Conservation (phyloP, 345 rosid species). For the Syzygium grande region DNA sequence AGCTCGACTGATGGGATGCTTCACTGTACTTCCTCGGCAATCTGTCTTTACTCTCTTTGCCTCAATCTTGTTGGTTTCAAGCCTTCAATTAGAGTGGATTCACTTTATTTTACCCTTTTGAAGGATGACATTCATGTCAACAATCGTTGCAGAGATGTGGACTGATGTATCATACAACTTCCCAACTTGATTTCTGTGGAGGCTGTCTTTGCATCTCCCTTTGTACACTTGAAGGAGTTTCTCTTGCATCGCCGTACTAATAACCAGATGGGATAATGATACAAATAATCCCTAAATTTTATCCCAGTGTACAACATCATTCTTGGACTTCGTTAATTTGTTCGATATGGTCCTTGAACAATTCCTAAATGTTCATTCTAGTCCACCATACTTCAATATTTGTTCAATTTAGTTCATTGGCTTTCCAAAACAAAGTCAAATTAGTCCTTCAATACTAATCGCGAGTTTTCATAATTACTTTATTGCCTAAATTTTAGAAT, state of each 20-base stretch:
- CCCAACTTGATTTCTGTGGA: not conserved
- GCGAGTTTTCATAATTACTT: not conserved
- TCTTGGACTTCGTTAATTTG: not conserved
- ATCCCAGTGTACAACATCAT: not conserved
- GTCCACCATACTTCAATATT: not conserved
- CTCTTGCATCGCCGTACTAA: not conserved
- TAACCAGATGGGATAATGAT: not conserved
- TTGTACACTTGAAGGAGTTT: not conserved
- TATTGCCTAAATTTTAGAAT: not conserved
- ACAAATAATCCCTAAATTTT: not conserved
- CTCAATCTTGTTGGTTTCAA: not conserved
- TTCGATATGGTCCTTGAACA: fast-evolving
- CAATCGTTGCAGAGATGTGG: not conserved
- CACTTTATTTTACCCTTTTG: not conserved
- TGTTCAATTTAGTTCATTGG: not conserved
- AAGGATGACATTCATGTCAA: not conserved
- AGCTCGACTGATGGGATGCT: not conserved
- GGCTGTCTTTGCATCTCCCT: not conserved
- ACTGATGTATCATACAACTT: not conserved
- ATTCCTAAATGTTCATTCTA: not conserved
- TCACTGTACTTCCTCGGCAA: not conserved
- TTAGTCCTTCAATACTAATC: not conserved
- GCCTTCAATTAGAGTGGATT: not conserved
- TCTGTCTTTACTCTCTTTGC: not conserved
- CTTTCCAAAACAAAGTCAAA: not conserved